Percentiles rank a stretch among this genome's conserved stretches.
Evolutionary conservation across 768 basidiomycete species (phyloP).

Genomic region (Amanita inopinata): DNA sequence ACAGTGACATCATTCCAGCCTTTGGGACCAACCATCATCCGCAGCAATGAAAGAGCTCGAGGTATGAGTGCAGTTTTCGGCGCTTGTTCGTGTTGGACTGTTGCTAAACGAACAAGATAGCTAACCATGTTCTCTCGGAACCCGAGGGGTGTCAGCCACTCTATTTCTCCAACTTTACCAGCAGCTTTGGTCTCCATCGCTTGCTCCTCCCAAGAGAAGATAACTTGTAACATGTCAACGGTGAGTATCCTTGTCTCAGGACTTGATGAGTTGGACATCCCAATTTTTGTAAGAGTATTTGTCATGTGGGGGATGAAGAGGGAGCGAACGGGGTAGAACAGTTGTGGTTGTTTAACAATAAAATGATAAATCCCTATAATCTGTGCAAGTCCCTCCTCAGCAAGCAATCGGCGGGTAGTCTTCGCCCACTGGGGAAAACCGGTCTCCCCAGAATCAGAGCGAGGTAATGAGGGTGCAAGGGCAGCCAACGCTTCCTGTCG

Average conservation of each 20-base stretch:
- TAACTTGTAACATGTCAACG: slow-evolving; percentile 84
- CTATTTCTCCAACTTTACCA: slow-evolving; percentile 17
- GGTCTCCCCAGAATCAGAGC: slow-evolving; percentile 43
- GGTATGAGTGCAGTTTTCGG: slow-evolving; percentile 41
- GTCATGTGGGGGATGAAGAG: slow-evolving; percentile 93
- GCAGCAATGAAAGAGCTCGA: slow-evolving; percentile 56
- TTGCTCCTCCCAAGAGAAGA: slow-evolving; percentile 90
- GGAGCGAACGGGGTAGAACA: slow-evolving; percentile 90
- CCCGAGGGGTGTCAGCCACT: slow-evolving; percentile 69
- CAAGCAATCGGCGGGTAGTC: slow-evolving; percentile 73
- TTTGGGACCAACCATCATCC: slow-evolving; percentile 67
- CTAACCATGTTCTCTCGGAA: slow-evolving; percentile 90
- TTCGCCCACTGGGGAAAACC: slow-evolving; percentile 77
- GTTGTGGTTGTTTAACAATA: slow-evolving; percentile 79
- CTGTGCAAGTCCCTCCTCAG: slow-evolving; percentile 77
- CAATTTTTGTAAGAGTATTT: slow-evolving; percentile 79
- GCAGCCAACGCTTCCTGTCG: slow-evolving; percentile 81
- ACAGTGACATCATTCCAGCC: slow-evolving; percentile 92
- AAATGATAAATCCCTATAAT: slow-evolving; percentile 82
- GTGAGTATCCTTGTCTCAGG: slow-evolving; percentile 78
- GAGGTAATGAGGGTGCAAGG: slow-evolving; percentile 73
- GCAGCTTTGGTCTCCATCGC: slow-evolving; percentile 25
- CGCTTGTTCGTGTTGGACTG: slow-evolving; percentile 49
- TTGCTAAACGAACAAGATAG: slow-evolving; percentile 88
- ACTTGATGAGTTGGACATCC: slow-evolving; percentile 62